Evolutionary conservation across 495 filamentous ascomycete genomes (phyloP).

Genomic region (Podospora conica): DNA sequence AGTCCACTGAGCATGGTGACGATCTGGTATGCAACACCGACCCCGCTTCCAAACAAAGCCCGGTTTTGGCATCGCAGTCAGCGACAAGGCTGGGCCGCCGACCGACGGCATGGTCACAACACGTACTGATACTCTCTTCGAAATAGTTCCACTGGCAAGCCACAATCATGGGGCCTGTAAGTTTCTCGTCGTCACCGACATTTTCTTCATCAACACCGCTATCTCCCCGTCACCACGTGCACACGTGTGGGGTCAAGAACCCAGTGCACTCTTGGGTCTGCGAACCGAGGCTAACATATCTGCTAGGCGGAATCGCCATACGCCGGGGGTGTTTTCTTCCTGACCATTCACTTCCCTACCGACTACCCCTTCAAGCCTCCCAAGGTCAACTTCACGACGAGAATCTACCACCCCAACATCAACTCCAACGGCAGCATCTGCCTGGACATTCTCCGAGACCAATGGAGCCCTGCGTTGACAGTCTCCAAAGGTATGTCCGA

Average conservation of each 20-base stretch:
- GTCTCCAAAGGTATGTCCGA: conserved; percentile 82
- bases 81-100: neutral
- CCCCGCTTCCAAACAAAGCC: conserved; percentile 16
- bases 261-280: too few species aligned
- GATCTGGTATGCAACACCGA: conserved; percentile 72
- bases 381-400: conserved; percentile 99
- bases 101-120: neutral
- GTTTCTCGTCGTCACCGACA: conserved; percentile 32
- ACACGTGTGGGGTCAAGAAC: neutral
- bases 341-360: conserved; percentile 97
- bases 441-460: conserved; percentile 93
- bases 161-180: conserved; percentile 99
- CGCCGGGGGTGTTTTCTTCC: conserved; percentile 96
- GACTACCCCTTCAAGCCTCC: conserved; percentile 99
- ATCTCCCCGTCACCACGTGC: neutral
- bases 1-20: conserved; percentile 56
- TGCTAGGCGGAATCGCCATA: conserved; percentile 85
- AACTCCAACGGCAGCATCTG: conserved; percentile 99
- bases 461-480: conserved; percentile 97
- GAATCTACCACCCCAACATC: conserved; percentile 99
- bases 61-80: conserved; percentile 5
- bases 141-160: conserved; percentile 98
- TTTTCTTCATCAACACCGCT: conserved; percentile 2
- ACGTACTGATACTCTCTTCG: conserved; percentile 29
- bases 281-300: conserved; percentile 10